Evolutionary conservation across 495 filamentous ascomycete genomes (phyloP).

Genomic region (Poronia punctata): DNA sequence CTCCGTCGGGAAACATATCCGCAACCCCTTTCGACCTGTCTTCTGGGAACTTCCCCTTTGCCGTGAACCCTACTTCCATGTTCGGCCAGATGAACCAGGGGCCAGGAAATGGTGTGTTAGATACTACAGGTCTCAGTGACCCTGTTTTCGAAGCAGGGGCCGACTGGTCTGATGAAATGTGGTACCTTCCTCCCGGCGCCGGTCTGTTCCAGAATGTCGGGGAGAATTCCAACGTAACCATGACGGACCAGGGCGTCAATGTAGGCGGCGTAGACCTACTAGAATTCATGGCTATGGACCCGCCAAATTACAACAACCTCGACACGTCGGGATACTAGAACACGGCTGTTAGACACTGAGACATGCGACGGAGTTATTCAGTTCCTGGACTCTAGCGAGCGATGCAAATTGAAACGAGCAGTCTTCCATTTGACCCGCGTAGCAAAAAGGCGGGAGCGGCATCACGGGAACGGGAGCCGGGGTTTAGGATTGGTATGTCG

Average conservation of each 20-base stretch:
- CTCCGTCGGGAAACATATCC: constrained; percentile 44
- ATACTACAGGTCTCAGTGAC: constrained; percentile 17
- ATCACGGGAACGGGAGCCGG: no score
- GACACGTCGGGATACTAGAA: constrained; percentile 25
- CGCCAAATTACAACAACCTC: constrained; percentile 30
- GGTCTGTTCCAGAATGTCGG: constrained; percentile 48
- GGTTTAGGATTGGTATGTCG: no score
- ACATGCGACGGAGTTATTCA: no score
- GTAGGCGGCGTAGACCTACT: constrained; percentile 49
- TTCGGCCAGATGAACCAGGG: constrained; percentile 40
- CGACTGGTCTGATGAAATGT: constrained; percentile 45
- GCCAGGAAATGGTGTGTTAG: constrained; percentile 26
- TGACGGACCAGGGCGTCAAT: constrained; percentile 54
- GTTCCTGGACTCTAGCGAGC: no score
- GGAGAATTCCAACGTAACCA: constrained; percentile 44
- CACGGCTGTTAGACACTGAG: no score
- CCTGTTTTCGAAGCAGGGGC: constrained; percentile 28
- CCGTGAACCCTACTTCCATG: constrained; percentile 36
- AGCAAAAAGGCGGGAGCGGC: no score
- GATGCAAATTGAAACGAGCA: no score
- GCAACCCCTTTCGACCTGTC: constrained; percentile 49
- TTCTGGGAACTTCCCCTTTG: constrained; percentile 41
- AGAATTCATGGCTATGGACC: constrained; percentile 52
- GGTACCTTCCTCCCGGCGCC: constrained; percentile 49
- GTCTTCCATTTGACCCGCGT: no score